Conservation (phyloP, 768 basidiomycete species). For the Russula compacta region DNA sequence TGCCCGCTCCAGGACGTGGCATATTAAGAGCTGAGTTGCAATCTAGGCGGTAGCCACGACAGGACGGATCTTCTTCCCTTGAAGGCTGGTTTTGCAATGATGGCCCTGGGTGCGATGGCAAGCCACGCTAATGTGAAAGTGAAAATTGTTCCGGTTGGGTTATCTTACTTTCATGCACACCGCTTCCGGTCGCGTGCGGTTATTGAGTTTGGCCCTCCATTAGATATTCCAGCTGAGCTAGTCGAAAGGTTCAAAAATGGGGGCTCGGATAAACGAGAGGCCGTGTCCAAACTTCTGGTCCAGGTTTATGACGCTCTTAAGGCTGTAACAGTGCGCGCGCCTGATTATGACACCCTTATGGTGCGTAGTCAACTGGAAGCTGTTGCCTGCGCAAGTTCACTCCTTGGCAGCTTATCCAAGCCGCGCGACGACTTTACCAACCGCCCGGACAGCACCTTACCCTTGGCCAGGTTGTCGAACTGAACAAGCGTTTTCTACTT, state of each 20-base stretch:
- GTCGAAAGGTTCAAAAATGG: conserved; percentile 89
- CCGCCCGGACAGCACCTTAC: conserved; percentile 90
- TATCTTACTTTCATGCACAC: conserved; percentile 29
- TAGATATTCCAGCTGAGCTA: conserved; percentile 77
- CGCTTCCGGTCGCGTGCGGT: conserved; percentile 95
- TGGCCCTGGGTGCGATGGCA: conserved; percentile 98
- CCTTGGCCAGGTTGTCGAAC: conserved; percentile 88
- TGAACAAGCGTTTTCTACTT: conserved; percentile 86
- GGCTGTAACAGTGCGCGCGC: conserved; percentile 91
- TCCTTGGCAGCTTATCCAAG: conserved; percentile 73
- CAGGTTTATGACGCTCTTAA: conserved; percentile 88
- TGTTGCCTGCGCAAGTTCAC: not conserved
- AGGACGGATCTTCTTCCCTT: conserved; percentile 92
- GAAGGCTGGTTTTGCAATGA: conserved; percentile 95
- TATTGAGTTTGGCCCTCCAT: conserved; percentile 87
- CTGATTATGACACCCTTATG: conserved; percentile 98
- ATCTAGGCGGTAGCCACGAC: conserved; percentile 90
- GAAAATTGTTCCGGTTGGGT: conserved; percentile 73
- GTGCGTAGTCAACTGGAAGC: conserved; percentile 34
- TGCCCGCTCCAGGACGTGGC: conserved; percentile 7
- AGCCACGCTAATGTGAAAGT: conserved; percentile 78
- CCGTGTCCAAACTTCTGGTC: conserved; percentile 80
- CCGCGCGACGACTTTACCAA: conserved; percentile 84
- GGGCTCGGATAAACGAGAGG: conserved; percentile 79
- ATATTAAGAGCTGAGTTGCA: not conserved